phyloP scores from a whole-genome alignment of 257 asterid species.

The Lithospermum erythrorhizon region DNA sequence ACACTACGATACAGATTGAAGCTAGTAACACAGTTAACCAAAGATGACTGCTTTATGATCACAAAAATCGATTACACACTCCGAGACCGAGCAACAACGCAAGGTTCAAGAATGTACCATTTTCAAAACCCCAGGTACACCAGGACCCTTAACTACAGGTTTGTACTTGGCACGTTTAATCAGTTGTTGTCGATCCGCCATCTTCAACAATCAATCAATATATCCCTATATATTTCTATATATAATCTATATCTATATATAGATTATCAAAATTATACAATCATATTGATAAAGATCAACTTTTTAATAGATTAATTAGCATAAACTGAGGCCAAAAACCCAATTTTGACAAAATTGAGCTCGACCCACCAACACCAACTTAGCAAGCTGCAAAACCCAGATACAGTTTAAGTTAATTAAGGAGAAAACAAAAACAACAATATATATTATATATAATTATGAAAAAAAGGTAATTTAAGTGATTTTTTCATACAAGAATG shows the following conservation, averaged over 20 bases:
- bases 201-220: slow-evolving; percentile 7
- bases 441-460: no score
- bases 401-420: not conserved
- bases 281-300: no score
- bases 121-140: slow-evolving; percentile 63
- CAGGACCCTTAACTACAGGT: slow-evolving; percentile 56
- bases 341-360: no score
- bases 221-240: not conserved
- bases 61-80: not conserved
- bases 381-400: no score
- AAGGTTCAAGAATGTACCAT: slow-evolving; percentile 39
- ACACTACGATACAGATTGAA: no score
- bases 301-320: no score
- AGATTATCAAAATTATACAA: no score
- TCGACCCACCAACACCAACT: no score
- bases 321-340: no score
- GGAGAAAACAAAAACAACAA: no score
- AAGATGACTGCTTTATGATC: not conserved
- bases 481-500: no score
- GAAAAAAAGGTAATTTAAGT: no score
- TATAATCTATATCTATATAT: not conserved
- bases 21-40: not conserved
- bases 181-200: slow-evolving; percentile 64
- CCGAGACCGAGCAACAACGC: slow-evolving; percentile 6
- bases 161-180: slow-evolving; percentile 70